Evolutionary conservation across 495 filamentous ascomycete species (phyloP).

Genomic region (Penicillium robsamsonii): DNA sequence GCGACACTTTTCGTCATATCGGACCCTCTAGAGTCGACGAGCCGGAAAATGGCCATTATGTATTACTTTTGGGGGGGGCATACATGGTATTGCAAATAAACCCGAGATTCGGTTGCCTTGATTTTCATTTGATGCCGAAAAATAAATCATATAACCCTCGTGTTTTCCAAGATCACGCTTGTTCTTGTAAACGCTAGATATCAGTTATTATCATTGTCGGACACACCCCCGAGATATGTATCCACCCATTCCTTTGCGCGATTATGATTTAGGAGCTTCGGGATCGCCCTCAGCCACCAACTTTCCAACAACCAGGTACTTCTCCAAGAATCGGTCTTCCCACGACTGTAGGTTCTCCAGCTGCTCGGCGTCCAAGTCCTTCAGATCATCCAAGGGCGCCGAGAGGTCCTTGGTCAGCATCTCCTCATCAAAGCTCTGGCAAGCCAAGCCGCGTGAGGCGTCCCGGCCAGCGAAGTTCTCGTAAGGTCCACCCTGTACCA

Average conservation of each 20-base stretch:
- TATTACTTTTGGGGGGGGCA: too few species aligned
- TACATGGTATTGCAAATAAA: too few species aligned
- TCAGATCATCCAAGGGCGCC: slow-evolving; percentile 78
- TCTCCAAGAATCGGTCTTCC: slow-evolving; percentile 90
- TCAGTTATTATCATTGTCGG: not conserved
- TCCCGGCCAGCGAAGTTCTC: slow-evolving; percentile 94
- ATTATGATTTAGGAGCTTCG: slow-evolving; percentile 45
- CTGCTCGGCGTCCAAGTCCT: slow-evolving; percentile 72
- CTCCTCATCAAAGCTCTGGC: slow-evolving; percentile 89
- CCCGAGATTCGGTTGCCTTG: not conserved
- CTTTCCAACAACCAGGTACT: slow-evolving; percentile 92
- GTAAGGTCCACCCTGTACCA: slow-evolving; percentile 72
- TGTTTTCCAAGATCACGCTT: not conserved
- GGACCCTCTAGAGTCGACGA: too few species aligned
- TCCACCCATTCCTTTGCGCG: not conserved
- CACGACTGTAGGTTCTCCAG: slow-evolving; percentile 80
- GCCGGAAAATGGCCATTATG: too few species aligned
- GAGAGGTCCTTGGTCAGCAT: slow-evolving; percentile 94
- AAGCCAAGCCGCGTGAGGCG: slow-evolving; percentile 85
- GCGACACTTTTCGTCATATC: too few species aligned
- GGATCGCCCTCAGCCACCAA: slow-evolving; percentile 70
- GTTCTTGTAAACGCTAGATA: not conserved
- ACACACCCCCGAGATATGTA: not conserved
- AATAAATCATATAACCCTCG: not conserved
- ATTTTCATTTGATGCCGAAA: not conserved